These are phyloP conservation scores for Penicillium paxilli DNA, from an alignment of 495 filamentous ascomycete species.

Conservation along the genomic window DNA sequence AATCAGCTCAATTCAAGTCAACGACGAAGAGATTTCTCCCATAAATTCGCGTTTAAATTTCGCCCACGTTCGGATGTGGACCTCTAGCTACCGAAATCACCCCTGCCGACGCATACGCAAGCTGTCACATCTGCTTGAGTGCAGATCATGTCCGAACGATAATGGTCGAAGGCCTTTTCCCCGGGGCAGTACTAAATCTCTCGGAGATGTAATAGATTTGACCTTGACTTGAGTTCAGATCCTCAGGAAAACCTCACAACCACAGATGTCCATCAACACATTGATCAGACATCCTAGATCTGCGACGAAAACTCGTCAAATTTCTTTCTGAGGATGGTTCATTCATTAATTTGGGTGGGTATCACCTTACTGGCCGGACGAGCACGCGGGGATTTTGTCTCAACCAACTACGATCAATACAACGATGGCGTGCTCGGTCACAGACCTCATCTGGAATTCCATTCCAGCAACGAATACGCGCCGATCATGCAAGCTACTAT, in stretches of 20 bases:
- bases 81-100: neutral
- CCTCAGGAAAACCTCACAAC: neutral
- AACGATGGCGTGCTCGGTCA: slow-evolving; percentile 20
- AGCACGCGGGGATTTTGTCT: slow-evolving; percentile 13
- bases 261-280: no score
- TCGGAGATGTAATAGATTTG: neutral
- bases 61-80: neutral
- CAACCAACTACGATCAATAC: slow-evolving; percentile 15
- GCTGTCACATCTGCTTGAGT: neutral
- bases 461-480: slow-evolving; percentile 20
- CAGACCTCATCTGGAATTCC: slow-evolving; percentile 22
- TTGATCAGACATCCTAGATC: no score
- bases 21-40: no score
- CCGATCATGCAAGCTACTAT: slow-evolving; percentile 19
- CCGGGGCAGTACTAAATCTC: neutral
- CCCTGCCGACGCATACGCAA: neutral
- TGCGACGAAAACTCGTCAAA: no score
- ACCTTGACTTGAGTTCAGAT: neutral
- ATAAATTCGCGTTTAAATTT: neutral
- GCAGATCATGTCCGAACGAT: neutral
- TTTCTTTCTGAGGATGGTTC: neutral
- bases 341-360: slow-evolving; percentile 3
- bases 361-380: neutral
- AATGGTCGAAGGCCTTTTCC: neutral
- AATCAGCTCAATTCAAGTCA: no score